Evolutionary conservation across 139 green algal species (phyloP).

Genomic region (Coccomyxa sp.): DNA sequence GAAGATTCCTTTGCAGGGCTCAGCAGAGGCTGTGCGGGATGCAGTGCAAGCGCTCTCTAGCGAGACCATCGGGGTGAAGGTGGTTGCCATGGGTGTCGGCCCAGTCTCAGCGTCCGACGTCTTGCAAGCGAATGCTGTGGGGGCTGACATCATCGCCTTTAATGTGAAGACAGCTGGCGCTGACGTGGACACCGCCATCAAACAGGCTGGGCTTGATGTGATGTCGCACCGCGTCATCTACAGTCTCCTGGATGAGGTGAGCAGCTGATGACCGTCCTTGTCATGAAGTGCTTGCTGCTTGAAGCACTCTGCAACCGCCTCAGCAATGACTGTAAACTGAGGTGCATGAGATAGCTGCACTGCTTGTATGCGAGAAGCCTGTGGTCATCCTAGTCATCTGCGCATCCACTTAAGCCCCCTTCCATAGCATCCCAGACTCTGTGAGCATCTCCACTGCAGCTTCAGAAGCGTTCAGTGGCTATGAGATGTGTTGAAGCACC

Average conservation of each 20-base stretch:
- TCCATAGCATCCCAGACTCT: too few relatives aligned
- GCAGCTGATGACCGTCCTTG: too few relatives aligned
- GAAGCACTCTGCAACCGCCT: too few relatives aligned
- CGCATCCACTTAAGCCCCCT: too few relatives aligned
- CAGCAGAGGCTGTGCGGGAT: conserved; percentile 24
- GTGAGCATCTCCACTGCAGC: too few relatives aligned
- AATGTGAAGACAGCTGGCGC: conserved; percentile 41
- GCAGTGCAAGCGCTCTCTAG: conserved; percentile 35
- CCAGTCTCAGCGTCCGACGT: conserved; percentile 63
- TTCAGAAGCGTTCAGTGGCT: not conserved
- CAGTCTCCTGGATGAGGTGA: conserved; percentile 61
- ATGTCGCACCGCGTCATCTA: conserved; percentile 76
- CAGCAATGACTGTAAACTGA: not conserved
- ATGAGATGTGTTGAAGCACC: not conserved
- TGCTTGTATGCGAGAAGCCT: not conserved
- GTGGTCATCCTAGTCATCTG: too few relatives aligned
- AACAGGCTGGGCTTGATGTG: conserved; percentile 43
- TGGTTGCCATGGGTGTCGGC: conserved; percentile 70
- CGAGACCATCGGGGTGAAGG: conserved; percentile 34
- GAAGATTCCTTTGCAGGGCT: not conserved
- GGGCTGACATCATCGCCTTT: conserved; percentile 72
- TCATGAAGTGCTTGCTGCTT: too few relatives aligned
- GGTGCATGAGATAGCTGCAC: not conserved
- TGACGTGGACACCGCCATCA: conserved; percentile 39
- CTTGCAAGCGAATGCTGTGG: conserved; percentile 56